Conservation (phyloP, 768 basidiomycete genomes). For the Termitomyces sp. region DNA sequence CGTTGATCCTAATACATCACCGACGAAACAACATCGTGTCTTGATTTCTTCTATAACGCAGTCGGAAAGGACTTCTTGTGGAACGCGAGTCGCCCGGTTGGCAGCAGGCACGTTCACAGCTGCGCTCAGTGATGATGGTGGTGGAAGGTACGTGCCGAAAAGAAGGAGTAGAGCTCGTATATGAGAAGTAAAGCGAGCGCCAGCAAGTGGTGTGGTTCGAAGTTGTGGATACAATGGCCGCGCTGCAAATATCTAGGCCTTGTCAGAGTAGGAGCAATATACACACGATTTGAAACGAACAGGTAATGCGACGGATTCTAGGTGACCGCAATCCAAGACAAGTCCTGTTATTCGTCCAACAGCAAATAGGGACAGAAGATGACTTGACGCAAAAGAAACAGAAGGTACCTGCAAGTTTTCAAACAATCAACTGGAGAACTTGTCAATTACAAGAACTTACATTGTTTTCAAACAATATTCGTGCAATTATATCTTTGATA, state of each 20-base stretch:
- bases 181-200: slow-evolving; percentile 73
- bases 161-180: slow-evolving; percentile 76
- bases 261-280: background rate
- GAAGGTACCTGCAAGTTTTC: slow-evolving; percentile 68
- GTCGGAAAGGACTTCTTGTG: slow-evolving; percentile 75
- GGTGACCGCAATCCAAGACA: slow-evolving; percentile 88
- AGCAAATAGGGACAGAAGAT: slow-evolving; percentile 78
- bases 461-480: slow-evolving; percentile 87
- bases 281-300: slow-evolving; percentile 40
- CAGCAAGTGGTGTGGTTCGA: slow-evolving; percentile 82
- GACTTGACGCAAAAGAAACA: slow-evolving; percentile 88
- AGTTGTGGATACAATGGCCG: slow-evolving; percentile 82
- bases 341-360: slow-evolving; percentile 89
- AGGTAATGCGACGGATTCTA: slow-evolving; percentile 85
- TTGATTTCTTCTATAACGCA: slow-evolving; percentile 86
- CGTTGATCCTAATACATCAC: slow-evolving; percentile 43
- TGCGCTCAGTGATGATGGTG: slow-evolving; percentile 64
- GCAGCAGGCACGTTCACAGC: slow-evolving; percentile 57
- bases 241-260: slow-evolving; percentile 75
- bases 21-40: slow-evolving; percentile 86
- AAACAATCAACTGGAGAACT: background rate
- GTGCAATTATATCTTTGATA: slow-evolving; percentile 85
- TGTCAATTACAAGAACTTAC: slow-evolving; percentile 30
- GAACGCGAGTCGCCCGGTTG: slow-evolving; percentile 61
- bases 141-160: slow-evolving; percentile 83